Percentiles rank a stretch among this genome's conserved stretches.
Conservation (phyloP, 805 yeast species). For the Blastobotrys mokoenaii region DNA sequence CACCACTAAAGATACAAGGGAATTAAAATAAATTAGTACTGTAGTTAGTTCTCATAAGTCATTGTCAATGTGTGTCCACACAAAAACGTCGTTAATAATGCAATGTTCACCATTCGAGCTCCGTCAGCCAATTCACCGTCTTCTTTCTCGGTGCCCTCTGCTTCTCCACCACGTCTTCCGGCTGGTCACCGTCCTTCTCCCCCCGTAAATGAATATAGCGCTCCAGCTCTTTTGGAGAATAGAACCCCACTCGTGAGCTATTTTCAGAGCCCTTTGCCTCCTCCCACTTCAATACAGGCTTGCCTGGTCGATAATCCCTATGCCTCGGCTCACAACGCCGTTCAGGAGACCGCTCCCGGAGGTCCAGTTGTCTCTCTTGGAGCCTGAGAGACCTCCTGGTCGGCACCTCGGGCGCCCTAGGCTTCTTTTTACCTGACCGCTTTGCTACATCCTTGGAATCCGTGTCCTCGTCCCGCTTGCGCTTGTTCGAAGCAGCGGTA, state of each 20-base stretch:
- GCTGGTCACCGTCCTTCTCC: neutral
- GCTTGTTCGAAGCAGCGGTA: too few relatives aligned
- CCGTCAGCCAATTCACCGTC: neutral
- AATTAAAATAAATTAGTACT: too few relatives aligned
- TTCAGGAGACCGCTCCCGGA: constrained; percentile 16
- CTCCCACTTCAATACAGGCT: constrained; percentile 4
- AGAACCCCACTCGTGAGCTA: constrained; percentile 5
- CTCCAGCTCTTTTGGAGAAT: constrained; percentile 10
- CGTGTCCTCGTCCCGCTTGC: too few relatives aligned
- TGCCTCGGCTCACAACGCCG: constrained; percentile 20
- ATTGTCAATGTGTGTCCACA: too few relatives aligned
- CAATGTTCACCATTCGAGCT: neutral
- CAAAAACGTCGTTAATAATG: too few relatives aligned
- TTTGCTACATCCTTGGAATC: too few relatives aligned
- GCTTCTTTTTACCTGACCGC: neutral
- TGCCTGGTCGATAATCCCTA: constrained; percentile 6
- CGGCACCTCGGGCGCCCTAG: neutral
- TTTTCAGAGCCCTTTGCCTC: neutral
- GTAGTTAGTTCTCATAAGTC: too few relatives aligned
- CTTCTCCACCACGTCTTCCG: neutral
- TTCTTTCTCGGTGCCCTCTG: neutral
- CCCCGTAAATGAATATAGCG: neutral
- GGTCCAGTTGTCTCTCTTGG: neutral
- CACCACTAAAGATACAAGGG: too few relatives aligned
- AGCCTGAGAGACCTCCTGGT: neutral